phyloP scores from a whole-genome alignment of 441 rosid genomes.

The Pelargonium australe region DNA sequence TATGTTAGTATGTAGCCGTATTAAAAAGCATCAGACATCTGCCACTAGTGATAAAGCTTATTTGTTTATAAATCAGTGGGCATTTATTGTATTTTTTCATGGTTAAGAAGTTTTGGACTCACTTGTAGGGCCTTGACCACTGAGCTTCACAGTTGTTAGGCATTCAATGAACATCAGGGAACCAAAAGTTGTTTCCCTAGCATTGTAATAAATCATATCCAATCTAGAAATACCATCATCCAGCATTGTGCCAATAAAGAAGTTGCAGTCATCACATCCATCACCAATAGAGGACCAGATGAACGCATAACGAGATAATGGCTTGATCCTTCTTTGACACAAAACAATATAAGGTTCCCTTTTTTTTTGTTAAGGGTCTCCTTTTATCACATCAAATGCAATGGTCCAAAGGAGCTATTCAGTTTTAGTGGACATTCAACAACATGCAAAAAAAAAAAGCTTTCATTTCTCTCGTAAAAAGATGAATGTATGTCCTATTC shows the following conservation, averaged over 20 bases:
- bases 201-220: background rate
- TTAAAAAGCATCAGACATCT: background rate
- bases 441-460: background rate
- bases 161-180: background rate
- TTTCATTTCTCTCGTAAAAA: background rate
- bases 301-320: background rate
- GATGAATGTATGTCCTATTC: background rate
- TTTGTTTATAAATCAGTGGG: background rate
- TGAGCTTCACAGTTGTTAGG: slow-evolving; percentile 1
- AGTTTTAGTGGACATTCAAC: background rate
- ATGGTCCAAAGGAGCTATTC: background rate
- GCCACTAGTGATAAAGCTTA: background rate
- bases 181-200: background rate
- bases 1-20: background rate
- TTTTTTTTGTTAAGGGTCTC: background rate
- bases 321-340: background rate
- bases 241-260: background rate
- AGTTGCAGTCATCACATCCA: background rate
- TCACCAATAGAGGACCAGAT: background rate
- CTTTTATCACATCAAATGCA: slow-evolving; percentile 2
- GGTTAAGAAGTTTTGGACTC: background rate
- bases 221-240: slow-evolving; percentile 1
- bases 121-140: background rate
- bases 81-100: background rate
- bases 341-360: background rate